Conservation (phyloP, 2,329 filamentous ascomycete genomes). For the Fusarium dimerum region DNA sequence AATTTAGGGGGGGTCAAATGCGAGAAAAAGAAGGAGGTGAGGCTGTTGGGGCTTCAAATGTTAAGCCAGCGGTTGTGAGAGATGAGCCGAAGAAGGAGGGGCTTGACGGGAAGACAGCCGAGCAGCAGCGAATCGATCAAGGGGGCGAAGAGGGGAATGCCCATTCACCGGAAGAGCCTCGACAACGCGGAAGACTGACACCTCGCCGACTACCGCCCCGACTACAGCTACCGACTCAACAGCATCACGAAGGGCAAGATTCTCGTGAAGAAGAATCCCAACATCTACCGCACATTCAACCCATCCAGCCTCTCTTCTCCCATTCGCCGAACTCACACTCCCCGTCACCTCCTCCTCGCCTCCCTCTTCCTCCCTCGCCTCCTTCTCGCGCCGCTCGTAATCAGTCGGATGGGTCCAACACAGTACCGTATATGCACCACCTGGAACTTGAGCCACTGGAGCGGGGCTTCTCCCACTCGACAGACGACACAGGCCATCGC, state of each 20-base stretch:
- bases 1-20: conserved; percentile 11
- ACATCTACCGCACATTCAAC: conserved; percentile 16
- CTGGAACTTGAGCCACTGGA: conserved; percentile 23
- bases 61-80: conserved; percentile 6
- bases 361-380: conserved; percentile 12
- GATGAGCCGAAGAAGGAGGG: neutral
- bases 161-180: conserved; percentile 5
- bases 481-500: conserved; percentile 29
- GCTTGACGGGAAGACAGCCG: conserved; percentile 8
- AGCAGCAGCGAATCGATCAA: conserved; percentile 14
- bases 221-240: conserved; percentile 8
- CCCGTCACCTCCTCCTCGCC: conserved; percentile 11
- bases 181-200: neutral
- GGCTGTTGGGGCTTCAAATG: neutral
- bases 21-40: conserved; percentile 10
- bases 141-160: neutral
- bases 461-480: conserved; percentile 29
- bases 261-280: neutral
- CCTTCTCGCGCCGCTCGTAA: conserved; percentile 2
- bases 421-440: conserved; percentile 19
- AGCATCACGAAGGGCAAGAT: neutral
- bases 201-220: neutral
- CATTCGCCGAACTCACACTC: conserved; percentile 8
- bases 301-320: conserved; percentile 21
- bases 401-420: conserved; percentile 14